phyloP scores from a whole-genome alignment of 306 rosid genomes.

The Rosa lucieae region DNA sequence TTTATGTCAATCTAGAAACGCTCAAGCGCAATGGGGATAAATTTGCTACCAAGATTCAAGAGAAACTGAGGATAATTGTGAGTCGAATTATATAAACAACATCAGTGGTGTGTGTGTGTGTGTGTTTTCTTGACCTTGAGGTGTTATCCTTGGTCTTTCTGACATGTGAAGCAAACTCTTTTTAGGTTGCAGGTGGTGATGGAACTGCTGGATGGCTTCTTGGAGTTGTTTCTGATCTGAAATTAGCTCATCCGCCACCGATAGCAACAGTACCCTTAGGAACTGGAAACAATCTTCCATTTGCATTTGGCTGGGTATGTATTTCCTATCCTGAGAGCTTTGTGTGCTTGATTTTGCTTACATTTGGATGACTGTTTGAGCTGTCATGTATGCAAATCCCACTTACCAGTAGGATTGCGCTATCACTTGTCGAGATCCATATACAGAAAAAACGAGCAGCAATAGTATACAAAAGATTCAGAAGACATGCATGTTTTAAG shows the following conservation, averaged over 20 bases:
- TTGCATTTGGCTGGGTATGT: constrained; percentile 98
- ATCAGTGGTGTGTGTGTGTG: neutral
- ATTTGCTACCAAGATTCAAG: constrained; percentile 46
- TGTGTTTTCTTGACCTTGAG: neutral
- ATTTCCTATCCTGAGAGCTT: neutral
- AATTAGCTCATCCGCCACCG: constrained; percentile 76
- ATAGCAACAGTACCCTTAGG: constrained; percentile 94
- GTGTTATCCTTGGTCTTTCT: neutral
- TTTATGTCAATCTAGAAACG: constrained; percentile 62
- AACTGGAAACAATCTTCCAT: constrained; percentile 97
- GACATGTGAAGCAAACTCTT: constrained; percentile 4
- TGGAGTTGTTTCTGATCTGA: constrained; percentile 95
- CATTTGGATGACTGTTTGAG: neutral
- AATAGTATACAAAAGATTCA: neutral
- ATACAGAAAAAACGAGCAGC: neutral
- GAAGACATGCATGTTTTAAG: neutral
- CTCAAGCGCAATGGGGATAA: constrained; percentile 57
- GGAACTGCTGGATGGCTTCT: constrained; percentile 99
- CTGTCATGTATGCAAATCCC: neutral
- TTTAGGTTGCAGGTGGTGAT: constrained; percentile 98
- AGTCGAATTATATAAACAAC: constrained; percentile 32
- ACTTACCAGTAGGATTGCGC: neutral
- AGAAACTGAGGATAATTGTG: constrained; percentile 73
- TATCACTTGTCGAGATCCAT: neutral
- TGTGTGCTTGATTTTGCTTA: neutral